Conservation (phyloP, 1,139 yeast genomes). For the Yamadazyma friedrichii region DNA sequence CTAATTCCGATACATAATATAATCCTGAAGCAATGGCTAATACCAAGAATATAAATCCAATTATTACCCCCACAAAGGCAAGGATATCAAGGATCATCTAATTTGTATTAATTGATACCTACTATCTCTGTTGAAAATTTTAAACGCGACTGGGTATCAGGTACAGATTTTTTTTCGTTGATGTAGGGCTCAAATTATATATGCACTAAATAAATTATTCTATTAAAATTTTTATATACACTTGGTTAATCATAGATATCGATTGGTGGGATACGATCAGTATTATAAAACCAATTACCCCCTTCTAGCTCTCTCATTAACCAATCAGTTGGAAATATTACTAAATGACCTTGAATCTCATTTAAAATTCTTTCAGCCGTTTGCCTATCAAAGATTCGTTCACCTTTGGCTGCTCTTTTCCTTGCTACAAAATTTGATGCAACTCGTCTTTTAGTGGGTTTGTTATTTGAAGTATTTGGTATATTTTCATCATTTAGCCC, state of each 20-base stretch:
- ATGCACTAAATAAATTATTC: no score
- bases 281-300: conserved; percentile 92
- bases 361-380: conserved; percentile 73
- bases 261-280: conserved; percentile 92
- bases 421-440: conserved; percentile 32
- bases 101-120: neutral
- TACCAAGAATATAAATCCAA: conserved; percentile 71
- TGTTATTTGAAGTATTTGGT: neutral
- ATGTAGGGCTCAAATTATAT: no score
- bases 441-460: conserved; percentile 8
- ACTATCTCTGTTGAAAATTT: neutral
- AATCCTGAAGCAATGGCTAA: conserved; percentile 76
- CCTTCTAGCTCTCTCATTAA: conserved; percentile 79
- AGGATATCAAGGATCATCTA: conserved; percentile 43
- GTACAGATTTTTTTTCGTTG: no score
- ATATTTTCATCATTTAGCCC: conserved; percentile 7
- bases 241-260: conserved; percentile 75
- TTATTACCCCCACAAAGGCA: conserved; percentile 66
- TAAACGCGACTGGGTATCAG: neutral
- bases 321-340: conserved; percentile 91
- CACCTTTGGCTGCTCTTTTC: conserved; percentile 39
- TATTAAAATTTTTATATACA: no score
- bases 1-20: conserved; percentile 86
- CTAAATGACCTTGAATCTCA: conserved; percentile 86
- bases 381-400: conserved; percentile 65